These are phyloP conservation scores for Plasmodium yoelii DNA, from an alignment of 169 alveolate species.

Conservation along the genomic window DNA sequence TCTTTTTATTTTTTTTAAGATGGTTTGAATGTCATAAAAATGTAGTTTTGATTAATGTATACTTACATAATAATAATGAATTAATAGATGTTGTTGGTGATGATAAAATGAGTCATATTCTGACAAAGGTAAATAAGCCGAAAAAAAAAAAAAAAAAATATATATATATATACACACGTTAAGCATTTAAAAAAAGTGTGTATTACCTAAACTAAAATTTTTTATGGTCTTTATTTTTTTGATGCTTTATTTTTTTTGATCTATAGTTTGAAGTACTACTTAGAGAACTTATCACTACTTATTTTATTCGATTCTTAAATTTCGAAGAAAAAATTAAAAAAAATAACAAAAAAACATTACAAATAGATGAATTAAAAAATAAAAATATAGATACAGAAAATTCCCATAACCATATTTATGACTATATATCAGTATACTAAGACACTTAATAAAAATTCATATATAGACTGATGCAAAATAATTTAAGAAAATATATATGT, in stretches of 20 bases:
- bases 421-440: constrained; percentile 56
- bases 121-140: constrained; percentile 17
- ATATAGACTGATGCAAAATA: background rate
- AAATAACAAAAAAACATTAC: background rate
- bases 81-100: constrained; percentile 31
- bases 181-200: background rate
- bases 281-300: constrained; percentile 51
- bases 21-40: constrained; percentile 57
- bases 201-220: background rate
- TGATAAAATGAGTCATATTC: constrained; percentile 17
- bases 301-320: constrained; percentile 43
- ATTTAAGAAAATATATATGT: constrained; percentile 1
- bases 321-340: constrained; percentile 23
- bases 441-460: background rate
- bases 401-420: constrained; percentile 22
- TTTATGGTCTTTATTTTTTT: background rate
- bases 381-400: background rate
- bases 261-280: constrained; percentile 41
- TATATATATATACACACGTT: background rate
- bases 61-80: constrained; percentile 47
- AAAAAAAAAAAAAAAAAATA: no score
- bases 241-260: background rate
- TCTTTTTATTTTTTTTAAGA: constrained; percentile 9
- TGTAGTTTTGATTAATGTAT: constrained; percentile 43
- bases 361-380: constrained; percentile 8